Evolutionary conservation across 2,329 filamentous ascomycete genomes (phyloP).

Genomic region (Pyrenochaeta sp.): DNA sequence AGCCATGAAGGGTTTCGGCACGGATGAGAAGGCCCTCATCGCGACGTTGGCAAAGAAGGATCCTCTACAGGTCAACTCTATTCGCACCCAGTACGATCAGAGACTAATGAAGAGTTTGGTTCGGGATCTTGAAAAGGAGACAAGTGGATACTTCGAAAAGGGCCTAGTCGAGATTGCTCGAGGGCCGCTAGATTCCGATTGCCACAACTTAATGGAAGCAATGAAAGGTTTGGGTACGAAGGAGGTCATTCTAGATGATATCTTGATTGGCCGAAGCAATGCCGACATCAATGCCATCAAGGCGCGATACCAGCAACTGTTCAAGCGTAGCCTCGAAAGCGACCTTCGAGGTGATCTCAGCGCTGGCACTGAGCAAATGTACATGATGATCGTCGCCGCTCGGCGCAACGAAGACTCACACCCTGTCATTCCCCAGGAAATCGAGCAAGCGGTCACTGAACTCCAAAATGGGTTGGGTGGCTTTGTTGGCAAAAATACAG

Average conservation of each 20-base stretch:
- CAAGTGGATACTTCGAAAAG: conserved; percentile 74
- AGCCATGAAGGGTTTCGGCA: conserved; percentile 95
- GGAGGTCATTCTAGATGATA: conserved; percentile 83
- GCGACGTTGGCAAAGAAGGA: conserved; percentile 74
- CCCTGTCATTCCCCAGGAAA: conserved; percentile 74
- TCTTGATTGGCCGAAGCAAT: conserved; percentile 83
- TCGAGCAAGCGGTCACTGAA: conserved; percentile 78
- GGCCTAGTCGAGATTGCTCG: conserved; percentile 77
- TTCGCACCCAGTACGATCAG: conserved; percentile 70
- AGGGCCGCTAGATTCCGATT: conserved; percentile 82
- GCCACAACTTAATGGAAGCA: conserved; percentile 72
- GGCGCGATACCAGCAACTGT: conserved; percentile 73
- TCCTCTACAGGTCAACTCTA: conserved; percentile 74
- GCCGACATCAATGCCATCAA: conserved; percentile 91
- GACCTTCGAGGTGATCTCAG: conserved; percentile 82
- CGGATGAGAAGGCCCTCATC: conserved; percentile 82
- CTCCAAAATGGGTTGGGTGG: conserved; percentile 74
- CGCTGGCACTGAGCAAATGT: conserved; percentile 85
- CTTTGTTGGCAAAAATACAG: conserved; percentile 75
- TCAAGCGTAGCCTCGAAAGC: conserved; percentile 71
- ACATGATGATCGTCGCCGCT: conserved; percentile 80
- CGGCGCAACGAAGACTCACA: conserved; percentile 79
- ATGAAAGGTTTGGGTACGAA: conserved; percentile 86
- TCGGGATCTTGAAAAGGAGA: conserved; percentile 80
- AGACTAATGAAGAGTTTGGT: conserved; percentile 72